Evolutionary conservation across 306 rosid species (phyloP).

Genomic region (Ziziphus jujuba): DNA sequence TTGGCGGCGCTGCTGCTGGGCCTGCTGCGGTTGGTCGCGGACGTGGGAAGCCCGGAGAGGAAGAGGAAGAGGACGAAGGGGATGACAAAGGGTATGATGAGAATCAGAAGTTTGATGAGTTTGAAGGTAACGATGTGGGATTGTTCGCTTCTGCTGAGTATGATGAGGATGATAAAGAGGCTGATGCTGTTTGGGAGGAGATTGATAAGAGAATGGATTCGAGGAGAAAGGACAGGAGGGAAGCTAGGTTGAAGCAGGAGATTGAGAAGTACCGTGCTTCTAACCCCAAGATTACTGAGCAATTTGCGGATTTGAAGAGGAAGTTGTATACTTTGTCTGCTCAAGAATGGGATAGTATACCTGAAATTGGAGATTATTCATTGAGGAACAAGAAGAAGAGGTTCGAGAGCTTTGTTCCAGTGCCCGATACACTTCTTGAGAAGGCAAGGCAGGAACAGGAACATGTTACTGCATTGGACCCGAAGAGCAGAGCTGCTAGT

Average conservation of each 20-base stretch:
- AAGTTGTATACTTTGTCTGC: constrained; percentile 61
- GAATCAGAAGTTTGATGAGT: constrained; percentile 87
- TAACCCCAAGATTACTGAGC: constrained; percentile 82
- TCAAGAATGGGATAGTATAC: constrained; percentile 77
- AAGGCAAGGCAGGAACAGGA: constrained; percentile 91
- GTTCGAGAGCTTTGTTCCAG: constrained; percentile 88
- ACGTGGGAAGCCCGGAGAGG: constrained; percentile 70
- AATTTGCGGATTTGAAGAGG: constrained; percentile 78
- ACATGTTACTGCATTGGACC: constrained; percentile 85
- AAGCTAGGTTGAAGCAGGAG: constrained; percentile 87
- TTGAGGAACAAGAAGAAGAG: constrained; percentile 78
- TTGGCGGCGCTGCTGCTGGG: constrained; percentile 40
- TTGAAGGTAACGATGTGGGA: constrained; percentile 89
- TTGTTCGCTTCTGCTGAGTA: constrained; percentile 85
- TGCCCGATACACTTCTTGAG: constrained; percentile 84
- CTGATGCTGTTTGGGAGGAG: constrained; percentile 90
- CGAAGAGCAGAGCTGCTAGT: constrained; percentile 67
- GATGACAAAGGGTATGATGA: constrained; percentile 85
- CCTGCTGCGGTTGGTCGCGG: constrained; percentile 47
- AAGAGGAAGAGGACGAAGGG: constrained; percentile 80
- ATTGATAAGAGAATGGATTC: constrained; percentile 91
- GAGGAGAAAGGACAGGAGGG: constrained; percentile 84
- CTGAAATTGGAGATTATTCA: constrained; percentile 83
- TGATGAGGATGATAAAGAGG: constrained; percentile 90
- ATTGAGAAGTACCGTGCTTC: constrained; percentile 87